A percentile compares a stretch with the other conserved stretches of the same genome.
Evolutionary conservation across 2,329 filamentous ascomycete species (phyloP).

Genomic region (Cladophialophora bantiana): DNA sequence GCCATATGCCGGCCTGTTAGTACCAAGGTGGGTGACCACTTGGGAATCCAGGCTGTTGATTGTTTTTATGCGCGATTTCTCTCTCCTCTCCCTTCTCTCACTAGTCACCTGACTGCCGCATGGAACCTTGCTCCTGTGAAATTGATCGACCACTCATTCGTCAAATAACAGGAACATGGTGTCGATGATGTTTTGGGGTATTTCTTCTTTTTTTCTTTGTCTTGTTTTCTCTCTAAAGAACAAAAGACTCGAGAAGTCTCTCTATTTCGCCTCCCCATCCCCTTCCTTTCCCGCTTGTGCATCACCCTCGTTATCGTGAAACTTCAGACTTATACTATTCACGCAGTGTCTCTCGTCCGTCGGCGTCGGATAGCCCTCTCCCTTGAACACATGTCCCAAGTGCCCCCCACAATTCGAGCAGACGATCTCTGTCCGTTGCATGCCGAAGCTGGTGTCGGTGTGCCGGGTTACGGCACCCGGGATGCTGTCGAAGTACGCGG

Average conservation of each 20-base stretch:
- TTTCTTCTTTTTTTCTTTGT: no score
- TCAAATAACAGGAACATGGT: no score
- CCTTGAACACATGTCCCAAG: slow-evolving; percentile 89
- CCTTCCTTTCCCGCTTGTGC: slow-evolving; percentile 15
- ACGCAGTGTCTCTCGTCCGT: slow-evolving; percentile 98
- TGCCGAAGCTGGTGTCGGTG: slow-evolving; percentile 77
- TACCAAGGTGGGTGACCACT: no score
- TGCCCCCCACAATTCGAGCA: slow-evolving; percentile 95
- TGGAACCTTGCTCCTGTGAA: no score
- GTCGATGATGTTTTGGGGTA: no score
- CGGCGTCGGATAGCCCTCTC: slow-evolving; percentile 80
- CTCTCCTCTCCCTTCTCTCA: no score
- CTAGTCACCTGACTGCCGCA: no score
- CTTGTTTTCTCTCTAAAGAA: not conserved
- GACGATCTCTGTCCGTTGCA: slow-evolving; percentile 89
- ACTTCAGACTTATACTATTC: slow-evolving; percentile 89
- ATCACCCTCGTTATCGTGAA: slow-evolving; percentile 68
- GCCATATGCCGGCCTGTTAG: no score
- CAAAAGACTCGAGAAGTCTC: not conserved
- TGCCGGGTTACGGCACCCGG: slow-evolving; percentile 87
- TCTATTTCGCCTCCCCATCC: slow-evolving; percentile 37
- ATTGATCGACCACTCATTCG: no score
- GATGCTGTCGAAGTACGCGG: slow-evolving; percentile 94
- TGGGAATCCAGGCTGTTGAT: no score
- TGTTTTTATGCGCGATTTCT: no score